A percentile compares a stretch with the other conserved stretches of the same genome.
These are phyloP conservation scores for Solanum piurae DNA, from an alignment of 257 asterid species.

Conservation along the genomic window DNA sequence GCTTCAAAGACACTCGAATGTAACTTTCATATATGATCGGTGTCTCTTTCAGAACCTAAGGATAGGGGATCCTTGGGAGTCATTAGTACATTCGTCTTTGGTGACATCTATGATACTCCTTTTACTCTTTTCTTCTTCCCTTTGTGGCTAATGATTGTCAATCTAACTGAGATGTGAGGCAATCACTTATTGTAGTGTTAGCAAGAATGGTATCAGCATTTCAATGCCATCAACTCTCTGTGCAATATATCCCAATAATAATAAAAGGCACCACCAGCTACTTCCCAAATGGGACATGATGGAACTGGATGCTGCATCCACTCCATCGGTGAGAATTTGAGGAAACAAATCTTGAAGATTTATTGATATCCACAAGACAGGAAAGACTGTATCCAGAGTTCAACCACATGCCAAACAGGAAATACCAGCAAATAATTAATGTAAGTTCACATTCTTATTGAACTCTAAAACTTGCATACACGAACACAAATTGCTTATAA, in stretches of 20 bases:
- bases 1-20: background rate
- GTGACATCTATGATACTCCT: background rate
- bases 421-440: background rate
- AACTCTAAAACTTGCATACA: background rate
- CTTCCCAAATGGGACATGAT: background rate
- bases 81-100: background rate
- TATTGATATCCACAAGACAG: background rate
- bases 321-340: background rate
- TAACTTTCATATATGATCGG: background rate
- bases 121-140: too few relatives aligned
- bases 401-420: background rate
- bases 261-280: background rate
- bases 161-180: background rate
- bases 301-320: background rate
- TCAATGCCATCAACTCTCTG: background rate
- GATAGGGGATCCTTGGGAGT: background rate
- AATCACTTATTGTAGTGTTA: background rate
- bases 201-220: background rate
- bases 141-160: background rate
- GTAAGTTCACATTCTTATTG: background rate
- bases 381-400: background rate
- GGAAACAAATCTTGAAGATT: background rate
- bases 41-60: background rate
- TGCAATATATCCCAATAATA: background rate
- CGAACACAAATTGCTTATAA: background rate